These are phyloP conservation scores for Cryphonectria nitschkei DNA, from an alignment of 2,329 filamentous ascomycete genomes.

Conservation along the genomic window DNA sequence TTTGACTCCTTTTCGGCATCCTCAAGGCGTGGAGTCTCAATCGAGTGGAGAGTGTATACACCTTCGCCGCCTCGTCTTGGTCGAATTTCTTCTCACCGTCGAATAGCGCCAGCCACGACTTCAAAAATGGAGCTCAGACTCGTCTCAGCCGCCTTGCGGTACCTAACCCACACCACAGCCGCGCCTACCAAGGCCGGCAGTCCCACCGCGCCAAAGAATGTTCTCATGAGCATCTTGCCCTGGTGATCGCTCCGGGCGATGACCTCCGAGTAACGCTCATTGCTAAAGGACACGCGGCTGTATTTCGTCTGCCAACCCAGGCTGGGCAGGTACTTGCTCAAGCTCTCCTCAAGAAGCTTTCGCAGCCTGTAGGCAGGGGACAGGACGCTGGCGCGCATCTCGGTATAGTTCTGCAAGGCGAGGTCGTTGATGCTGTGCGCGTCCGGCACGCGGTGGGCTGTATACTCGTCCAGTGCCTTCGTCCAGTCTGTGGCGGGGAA, in stretches of 20 bases:
- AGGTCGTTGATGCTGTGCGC: constrained; percentile 91
- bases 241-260: constrained; percentile 71
- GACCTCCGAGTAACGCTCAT: constrained; percentile 87
- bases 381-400: constrained; percentile 88
- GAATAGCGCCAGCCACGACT: constrained; percentile 5
- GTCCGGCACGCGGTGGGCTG: constrained; percentile 72
- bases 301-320: constrained; percentile 94
- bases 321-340: constrained; percentile 75
- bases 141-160: constrained; percentile 17
- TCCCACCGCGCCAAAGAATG: constrained; percentile 42
- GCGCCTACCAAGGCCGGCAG: constrained; percentile 32
- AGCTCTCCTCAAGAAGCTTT: constrained; percentile 83
- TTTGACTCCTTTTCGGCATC: neutral
- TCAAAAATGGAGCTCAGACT: constrained; percentile 8
- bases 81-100: constrained; percentile 10
- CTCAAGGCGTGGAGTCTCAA: neutral
- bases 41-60: neutral
- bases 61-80: neutral
- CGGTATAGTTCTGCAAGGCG: constrained; percentile 86
- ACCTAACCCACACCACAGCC: constrained; percentile 26
- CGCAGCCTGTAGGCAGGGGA: constrained; percentile 77
- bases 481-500: constrained; percentile 58
- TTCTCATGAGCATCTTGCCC: constrained; percentile 59
- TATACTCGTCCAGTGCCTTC: constrained; percentile 77
- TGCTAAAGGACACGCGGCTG: constrained; percentile 88